phyloP scores from a whole-genome alignment of 2,329 filamentous ascomycete genomes.

The Beauveria brongniartii region DNA sequence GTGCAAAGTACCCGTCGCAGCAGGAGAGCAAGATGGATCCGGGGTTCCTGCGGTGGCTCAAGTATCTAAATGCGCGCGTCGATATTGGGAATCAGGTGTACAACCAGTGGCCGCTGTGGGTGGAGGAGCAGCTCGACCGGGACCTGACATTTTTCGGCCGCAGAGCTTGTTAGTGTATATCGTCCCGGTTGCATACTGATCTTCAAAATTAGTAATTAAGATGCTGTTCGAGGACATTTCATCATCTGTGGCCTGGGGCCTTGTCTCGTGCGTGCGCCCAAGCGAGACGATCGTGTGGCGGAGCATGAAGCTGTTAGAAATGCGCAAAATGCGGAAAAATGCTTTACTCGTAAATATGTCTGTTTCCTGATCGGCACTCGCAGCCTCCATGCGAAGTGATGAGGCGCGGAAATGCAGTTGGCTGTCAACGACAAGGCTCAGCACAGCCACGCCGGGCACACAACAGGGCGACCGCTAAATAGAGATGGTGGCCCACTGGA shows the following conservation, averaged over 20 bases:
- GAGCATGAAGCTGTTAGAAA: neutral
- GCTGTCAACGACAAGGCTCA: neutral
- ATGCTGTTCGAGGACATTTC: neutral
- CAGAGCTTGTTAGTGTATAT: neutral
- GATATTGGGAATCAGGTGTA: constrained; percentile 35
- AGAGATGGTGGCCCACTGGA: neutral
- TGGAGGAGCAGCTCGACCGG: constrained; percentile 39
- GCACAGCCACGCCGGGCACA: constrained; percentile 4
- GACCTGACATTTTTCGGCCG: constrained; percentile 39
- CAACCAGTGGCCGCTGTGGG: constrained; percentile 48
- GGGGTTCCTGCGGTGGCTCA: constrained; percentile 43
- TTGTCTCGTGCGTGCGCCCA: neutral
- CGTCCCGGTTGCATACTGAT: neutral
- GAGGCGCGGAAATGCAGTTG: neutral
- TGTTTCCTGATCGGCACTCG: neutral
- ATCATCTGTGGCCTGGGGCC: neutral
- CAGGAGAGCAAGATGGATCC: constrained; percentile 25
- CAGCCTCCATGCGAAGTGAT: neutral
- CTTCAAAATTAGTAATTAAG: neutral
- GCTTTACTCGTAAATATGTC: neutral
- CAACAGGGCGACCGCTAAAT: neutral
- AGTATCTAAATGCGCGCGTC: constrained; percentile 39
- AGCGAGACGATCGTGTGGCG: neutral
- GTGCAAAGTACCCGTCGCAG: constrained; percentile 21
- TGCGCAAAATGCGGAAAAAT: neutral